These are phyloP conservation scores for Moniliella sp. DNA, from an alignment of 1,284 basidiomycete species.

Conservation along the genomic window DNA sequence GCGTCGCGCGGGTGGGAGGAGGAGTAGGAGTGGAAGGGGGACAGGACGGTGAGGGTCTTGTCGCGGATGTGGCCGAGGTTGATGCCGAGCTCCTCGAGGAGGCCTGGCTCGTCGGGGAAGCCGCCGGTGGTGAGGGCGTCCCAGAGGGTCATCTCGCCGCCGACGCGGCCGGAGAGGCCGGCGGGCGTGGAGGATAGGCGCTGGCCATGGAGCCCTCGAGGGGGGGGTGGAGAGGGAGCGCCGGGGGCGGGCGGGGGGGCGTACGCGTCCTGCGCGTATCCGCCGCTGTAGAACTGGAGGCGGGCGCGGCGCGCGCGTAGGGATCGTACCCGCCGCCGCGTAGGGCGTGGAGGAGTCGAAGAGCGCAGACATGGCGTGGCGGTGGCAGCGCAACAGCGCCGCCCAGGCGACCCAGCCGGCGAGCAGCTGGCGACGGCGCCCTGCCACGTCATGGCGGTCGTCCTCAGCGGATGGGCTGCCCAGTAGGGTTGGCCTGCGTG, in stretches of 20 bases:
- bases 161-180: no score
- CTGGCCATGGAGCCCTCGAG: constrained; percentile 23
- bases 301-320: not conserved
- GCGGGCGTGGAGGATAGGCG: no score
- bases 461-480: no score
- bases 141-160: constrained; percentile 22
- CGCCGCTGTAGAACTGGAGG: constrained; percentile 4
- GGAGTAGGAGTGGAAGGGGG: constrained; percentile 56
- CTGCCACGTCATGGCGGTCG: no score
- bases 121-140: constrained; percentile 30
- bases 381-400: no score
- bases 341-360: constrained; percentile 13
- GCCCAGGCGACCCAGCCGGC: no score
- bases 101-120: constrained; percentile 26
- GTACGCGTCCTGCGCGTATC: constrained; percentile 1
- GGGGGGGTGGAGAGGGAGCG: no score
- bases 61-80: constrained; percentile 84
- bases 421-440: no score
- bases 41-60: constrained; percentile 84
- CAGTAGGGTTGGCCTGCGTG: no score
- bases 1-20: constrained; percentile 42
- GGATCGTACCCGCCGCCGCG: constrained; percentile 3
- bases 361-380: constrained; percentile 10
- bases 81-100: constrained; percentile 61
- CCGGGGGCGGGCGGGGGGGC: not conserved